These are phyloP conservation scores for Suillus spraguei DNA, from an alignment of 768 basidiomycete genomes.

Conservation along the genomic window DNA sequence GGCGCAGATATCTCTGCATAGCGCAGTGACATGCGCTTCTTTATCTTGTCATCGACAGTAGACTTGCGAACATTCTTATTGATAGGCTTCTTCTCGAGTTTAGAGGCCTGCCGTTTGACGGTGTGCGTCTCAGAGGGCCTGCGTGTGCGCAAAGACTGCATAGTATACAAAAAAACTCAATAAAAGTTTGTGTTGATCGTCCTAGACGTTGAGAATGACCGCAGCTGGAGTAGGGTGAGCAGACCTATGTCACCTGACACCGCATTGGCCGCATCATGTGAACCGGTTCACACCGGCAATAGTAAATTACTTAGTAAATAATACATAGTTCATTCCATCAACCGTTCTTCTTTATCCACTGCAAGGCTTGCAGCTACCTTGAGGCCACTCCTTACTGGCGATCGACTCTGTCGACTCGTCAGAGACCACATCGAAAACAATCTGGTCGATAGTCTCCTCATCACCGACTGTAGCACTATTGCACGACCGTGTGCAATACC, in stretches of 20 bases:
- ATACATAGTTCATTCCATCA: background rate
- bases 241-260: background rate
- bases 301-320: too few relatives aligned
- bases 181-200: background rate
- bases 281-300: background rate
- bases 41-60: conserved; percentile 84
- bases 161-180: conserved; percentile 22
- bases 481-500: conserved; percentile 6
- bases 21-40: conserved; percentile 94
- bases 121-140: conserved; percentile 49
- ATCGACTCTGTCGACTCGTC: conserved; percentile 9
- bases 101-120: conserved; percentile 35
- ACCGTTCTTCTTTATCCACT: background rate
- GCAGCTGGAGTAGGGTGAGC: background rate
- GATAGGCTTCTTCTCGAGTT: conserved; percentile 27
- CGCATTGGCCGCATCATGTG: background rate
- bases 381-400: conserved; percentile 5
- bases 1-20: conserved; percentile 87
- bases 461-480: background rate
- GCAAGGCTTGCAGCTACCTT: conserved; percentile 5
- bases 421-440: background rate
- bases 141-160: conserved; percentile 59
- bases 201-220: background rate
- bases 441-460: background rate
- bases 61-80: conserved; percentile 49